These are phyloP conservation scores for Lathyrus aphaca DNA, from an alignment of 306 rosid genomes.

Conservation along the genomic window DNA sequence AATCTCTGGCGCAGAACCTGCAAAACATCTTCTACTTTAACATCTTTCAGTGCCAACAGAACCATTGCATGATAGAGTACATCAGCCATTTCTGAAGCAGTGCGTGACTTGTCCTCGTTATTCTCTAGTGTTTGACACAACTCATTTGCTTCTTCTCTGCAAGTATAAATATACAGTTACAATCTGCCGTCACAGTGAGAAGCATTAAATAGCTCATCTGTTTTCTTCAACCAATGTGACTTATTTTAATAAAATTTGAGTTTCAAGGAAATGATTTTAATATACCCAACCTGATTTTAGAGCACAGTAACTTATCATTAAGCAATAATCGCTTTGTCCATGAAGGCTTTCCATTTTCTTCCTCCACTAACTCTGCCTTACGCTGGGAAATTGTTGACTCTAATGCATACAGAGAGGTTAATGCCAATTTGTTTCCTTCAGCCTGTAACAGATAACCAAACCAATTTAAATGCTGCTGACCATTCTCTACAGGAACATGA, in stretches of 20 bases:
- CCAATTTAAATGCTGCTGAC: conserved; percentile 23
- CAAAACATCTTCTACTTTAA: conserved; percentile 80
- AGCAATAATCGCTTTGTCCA: conserved; percentile 80
- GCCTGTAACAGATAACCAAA: conserved; percentile 50
- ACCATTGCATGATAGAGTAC: conserved; percentile 85
- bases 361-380: conserved; percentile 58
- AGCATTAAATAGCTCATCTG: not conserved
- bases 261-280: not conserved
- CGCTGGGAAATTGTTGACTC: conserved; percentile 74
- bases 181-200: conserved; percentile 6
- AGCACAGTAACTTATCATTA: conserved; percentile 65
- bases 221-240: conserved; percentile 27
- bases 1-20: conserved; percentile 70
- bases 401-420: conserved; percentile 65
- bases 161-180: conserved; percentile 25
- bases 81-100: conserved; percentile 89
- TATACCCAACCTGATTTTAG: conserved; percentile 68
- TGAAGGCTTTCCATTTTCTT: conserved; percentile 60
- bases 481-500: not conserved
- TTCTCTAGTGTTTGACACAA: conserved; percentile 78
- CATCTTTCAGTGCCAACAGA: conserved; percentile 65
- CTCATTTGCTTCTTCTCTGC: conserved; percentile 85
- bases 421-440: conserved; percentile 58
- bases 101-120: conserved; percentile 61
- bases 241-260: not conserved